Evolutionary conservation across 225 moss, liverwort and hornwort species (phyloP), one percentile per base, ranked within the genome.

Genomic region (Marchantia polymorpha): DNA sequence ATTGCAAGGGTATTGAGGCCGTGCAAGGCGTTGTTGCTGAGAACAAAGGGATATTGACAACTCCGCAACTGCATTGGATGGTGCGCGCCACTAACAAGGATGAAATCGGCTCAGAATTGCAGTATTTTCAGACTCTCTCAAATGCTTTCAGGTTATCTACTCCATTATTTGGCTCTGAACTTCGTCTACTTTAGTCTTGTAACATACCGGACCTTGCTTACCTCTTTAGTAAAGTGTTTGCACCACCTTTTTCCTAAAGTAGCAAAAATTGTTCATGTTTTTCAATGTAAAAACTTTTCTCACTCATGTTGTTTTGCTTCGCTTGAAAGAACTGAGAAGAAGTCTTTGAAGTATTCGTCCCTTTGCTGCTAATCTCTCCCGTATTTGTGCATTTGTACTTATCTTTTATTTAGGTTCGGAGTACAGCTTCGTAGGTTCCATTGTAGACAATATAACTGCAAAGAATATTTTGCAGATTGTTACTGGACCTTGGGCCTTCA

Each of bases 1-100:
- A 78, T 22, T 76, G 78, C 76, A 90, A 97, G 95, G 99, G 99
- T 86, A 86, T 95, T 63, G 91, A 93, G 85, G 91, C 93, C 79
- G 86, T 99, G 68, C 61, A 55, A 76, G 95, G 95, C 77, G 91
- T 89, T 61, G 81, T 89, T 81, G 92, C 88, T 13, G 87, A 86
- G 52, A 91, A 95, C 64, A 86, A 84, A 85, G 99, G 95, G 58
- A 76, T 92, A 54, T 88, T 95, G 69, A 92, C 95, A 54, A 99
- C 99, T 80, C 99, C 99, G 79, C 93, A 99, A 78, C 81, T 99
- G 88, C 95, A 93, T 82, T 99, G 99, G 95, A 99, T 95, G 91
- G 91, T 99, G 75, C 93, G 95, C 73, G 83, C 87, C 82, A 76
- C 80, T 39, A 99, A 95, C 82, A 85, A 78, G 79, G 87, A 66